Conservation (phyloP, 192 early-diverging fungal species). For the Rhizophagus clarus region DNA sequence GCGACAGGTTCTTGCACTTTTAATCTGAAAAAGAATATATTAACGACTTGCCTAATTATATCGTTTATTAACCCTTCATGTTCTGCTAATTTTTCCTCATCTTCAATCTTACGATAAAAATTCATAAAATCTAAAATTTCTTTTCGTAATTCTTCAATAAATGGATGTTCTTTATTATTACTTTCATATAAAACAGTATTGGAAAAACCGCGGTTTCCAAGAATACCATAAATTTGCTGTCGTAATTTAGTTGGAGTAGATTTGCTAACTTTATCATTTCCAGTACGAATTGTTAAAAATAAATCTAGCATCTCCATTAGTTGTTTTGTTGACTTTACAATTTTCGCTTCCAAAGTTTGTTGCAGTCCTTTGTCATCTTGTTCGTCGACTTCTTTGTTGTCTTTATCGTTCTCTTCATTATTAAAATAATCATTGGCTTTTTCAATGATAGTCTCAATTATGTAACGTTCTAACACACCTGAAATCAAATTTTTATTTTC, state of each 20-base stretch:
- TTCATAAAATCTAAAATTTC: not conserved
- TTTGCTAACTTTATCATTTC: not conserved
- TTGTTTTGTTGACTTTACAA: not conserved
- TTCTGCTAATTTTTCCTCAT: not conserved
- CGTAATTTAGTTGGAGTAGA: not conserved
- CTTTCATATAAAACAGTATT: not conserved
- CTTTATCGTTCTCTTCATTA: not conserved
- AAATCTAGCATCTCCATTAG: not conserved
- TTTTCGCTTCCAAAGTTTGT: not conserved
- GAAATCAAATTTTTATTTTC: not conserved
- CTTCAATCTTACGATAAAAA: conserved; percentile 6
- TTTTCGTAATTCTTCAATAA: not conserved
- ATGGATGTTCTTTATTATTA: too few species aligned
- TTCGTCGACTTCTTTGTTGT: not conserved
- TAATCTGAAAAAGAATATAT: too few species aligned
- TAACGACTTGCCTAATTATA: too few species aligned
- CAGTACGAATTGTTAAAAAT: not conserved
- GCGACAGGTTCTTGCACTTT: not conserved
- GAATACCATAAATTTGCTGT: not conserved
- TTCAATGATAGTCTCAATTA: not conserved
- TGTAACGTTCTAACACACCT: not conserved
- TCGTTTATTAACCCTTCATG: not conserved
- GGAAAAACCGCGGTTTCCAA: not conserved
- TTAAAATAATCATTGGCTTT: not conserved
- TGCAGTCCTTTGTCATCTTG: not conserved